Evolutionary conservation across 2,329 filamentous ascomycete species (phyloP), one percentile per base, ranked within the genome.

Genomic region (Alternaria infectoria): DNA sequence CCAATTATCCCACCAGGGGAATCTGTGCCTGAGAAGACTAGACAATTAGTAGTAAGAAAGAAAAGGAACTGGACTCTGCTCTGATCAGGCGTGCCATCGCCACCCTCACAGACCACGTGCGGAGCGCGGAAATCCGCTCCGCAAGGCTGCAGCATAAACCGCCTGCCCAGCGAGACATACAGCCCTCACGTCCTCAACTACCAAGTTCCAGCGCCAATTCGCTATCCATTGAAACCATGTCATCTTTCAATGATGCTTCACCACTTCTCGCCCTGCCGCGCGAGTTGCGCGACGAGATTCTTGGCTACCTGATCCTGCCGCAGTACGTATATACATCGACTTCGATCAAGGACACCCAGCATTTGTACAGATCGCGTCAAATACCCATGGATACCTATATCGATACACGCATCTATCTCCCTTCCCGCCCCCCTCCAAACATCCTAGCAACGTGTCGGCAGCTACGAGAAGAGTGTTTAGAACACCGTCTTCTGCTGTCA

Each of bases 341-440:
- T 30, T 54, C 62, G 11, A 67, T 57, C 2, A 54, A 62, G 7
- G 51, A 69, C 17, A 69, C 67, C 3, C 25, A 56, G 5, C 54
- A 67, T n/a, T 45, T 70, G 6, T 57, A 70, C 36, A 67, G 40
- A 11, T 52, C 54, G 15, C 44, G 45, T 2, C 69, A 44, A 46
- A 60, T 54, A 10, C 15, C 23, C 3, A 40, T 62, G 6, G 46
- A 63, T 2, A 60, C 69, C 0, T 74, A 72, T 26, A 26, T 78
- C 21, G 75, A 78, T 47, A 71, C 71, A 17, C 71, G 75, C 15
- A 75, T 76, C 46, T 74, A 70, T 50, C 23, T 78, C 5, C 74
- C 75, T 10, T 65, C 49, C 2, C 67, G 62, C 8, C 62, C 69
- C 2, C 68, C 73, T 11, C 32, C 65, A 15, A 73, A 71, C 28